Conservation (phyloP, 441 rosid genomes). For the Capsella rubella region DNA sequence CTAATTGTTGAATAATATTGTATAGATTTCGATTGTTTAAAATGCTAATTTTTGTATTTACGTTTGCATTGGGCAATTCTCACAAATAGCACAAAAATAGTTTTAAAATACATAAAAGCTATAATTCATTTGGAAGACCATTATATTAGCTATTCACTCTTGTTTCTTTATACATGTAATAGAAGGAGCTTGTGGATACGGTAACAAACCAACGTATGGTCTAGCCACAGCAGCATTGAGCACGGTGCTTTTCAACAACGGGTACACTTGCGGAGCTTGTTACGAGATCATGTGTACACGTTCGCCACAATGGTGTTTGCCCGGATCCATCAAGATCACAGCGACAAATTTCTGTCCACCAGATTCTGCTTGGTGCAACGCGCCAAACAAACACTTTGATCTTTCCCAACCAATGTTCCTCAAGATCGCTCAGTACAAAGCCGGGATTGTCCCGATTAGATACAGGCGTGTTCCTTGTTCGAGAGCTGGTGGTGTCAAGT, state of each 20-base stretch:
- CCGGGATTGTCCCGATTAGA: conserved; percentile 55
- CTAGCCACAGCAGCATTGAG: conserved; percentile 61
- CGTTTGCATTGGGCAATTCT: background rate
- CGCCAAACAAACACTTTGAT: conserved; percentile 63
- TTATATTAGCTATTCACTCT: background rate
- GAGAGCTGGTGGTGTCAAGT: conserved; percentile 60
- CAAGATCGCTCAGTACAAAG: conserved; percentile 45
- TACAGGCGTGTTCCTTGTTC: conserved; percentile 48
- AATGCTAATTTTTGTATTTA: background rate
- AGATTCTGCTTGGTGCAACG: conserved; percentile 60
- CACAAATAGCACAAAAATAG: no score
- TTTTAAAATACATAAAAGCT: background rate
- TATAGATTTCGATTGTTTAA: no score
- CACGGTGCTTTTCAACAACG: conserved; percentile 64
- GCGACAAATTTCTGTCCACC: conserved; percentile 74
- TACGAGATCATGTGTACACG: conserved; percentile 49
- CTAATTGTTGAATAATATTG: background rate
- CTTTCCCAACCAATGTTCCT: conserved; percentile 55
- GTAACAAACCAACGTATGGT: conserved; percentile 59
- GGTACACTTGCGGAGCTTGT: conserved; percentile 60
- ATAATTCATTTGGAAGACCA: background rate
- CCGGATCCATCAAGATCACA: conserved; percentile 52
- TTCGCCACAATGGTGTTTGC: conserved; percentile 53
- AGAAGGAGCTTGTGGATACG: conserved; percentile 71
- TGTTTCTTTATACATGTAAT: background rate